These are phyloP conservation scores for Aspergillus aculeatinus DNA, from an alignment of 2,329 filamentous ascomycete species.

Conservation along the genomic window DNA sequence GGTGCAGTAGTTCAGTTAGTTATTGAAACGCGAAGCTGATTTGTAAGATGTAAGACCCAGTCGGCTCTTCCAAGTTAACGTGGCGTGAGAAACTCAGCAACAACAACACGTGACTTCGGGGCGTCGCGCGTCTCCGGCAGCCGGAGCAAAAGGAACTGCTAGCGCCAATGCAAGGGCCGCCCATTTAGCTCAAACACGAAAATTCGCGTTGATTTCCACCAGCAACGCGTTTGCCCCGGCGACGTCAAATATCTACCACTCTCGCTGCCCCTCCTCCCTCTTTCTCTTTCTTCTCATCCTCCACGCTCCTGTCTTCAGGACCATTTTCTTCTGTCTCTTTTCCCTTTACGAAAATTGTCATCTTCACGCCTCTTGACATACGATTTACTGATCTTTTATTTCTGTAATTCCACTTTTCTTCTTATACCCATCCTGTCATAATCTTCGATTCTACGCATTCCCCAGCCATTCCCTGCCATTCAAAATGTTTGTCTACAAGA, in stretches of 20 bases:
- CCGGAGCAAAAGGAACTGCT: slow-evolving; percentile 4
- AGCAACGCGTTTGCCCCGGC: slow-evolving; percentile 33
- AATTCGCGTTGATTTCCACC: slow-evolving; percentile 32
- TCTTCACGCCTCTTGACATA: slow-evolving; percentile 6
- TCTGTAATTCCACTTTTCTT: slow-evolving; percentile 13
- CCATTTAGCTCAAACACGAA: slow-evolving; percentile 35
- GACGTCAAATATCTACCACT: slow-evolving; percentile 35
- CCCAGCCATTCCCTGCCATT: slow-evolving; percentile 13
- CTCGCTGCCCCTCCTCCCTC: slow-evolving; percentile 29
- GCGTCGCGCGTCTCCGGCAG: slow-evolving; percentile 18
- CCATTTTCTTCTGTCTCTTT: slow-evolving; percentile 8
- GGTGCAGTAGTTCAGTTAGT: background rate
- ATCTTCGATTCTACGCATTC: slow-evolving; percentile 13
- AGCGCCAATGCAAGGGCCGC: slow-evolving; percentile 20
- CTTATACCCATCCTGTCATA: slow-evolving; percentile 25
- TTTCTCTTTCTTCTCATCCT: slow-evolving; percentile 27
- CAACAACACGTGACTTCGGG: slow-evolving; percentile 22
- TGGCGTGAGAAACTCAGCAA: slow-evolving; percentile 8
- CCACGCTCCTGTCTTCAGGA: slow-evolving; percentile 16
- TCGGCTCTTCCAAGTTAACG: background rate
- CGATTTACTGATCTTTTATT: slow-evolving; percentile 9
- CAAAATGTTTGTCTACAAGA: slow-evolving; percentile 64
- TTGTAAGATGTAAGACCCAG: slow-evolving; percentile 5
- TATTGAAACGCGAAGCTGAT: background rate
- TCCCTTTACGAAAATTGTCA: background rate